phyloP scores from a whole-genome alignment of 352 stramenopile genomes.

The Phytophthora colocasiae region DNA sequence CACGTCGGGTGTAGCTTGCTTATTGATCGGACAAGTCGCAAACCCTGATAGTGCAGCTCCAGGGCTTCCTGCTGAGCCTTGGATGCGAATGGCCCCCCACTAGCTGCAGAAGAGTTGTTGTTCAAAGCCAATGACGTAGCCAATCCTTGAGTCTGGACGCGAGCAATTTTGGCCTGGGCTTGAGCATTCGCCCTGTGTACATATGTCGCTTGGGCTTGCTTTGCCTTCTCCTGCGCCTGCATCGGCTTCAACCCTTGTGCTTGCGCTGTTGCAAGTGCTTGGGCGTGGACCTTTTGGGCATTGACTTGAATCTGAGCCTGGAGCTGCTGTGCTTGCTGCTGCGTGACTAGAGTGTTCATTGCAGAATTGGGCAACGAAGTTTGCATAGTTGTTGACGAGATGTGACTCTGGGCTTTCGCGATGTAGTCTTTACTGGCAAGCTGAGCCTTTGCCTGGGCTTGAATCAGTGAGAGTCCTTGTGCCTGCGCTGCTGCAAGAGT shows the following conservation, averaged over 20 bases:
- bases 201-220: conserved; percentile 89
- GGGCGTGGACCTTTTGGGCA: conserved; percentile 88
- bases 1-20: conserved; percentile 91
- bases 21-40: conserved; percentile 93
- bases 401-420: conserved; percentile 85
- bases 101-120: conserved; percentile 19
- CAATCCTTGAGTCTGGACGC: conserved; percentile 70
- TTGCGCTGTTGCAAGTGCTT: conserved; percentile 87
- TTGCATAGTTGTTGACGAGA: conserved; percentile 70
- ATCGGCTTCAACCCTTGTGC: conserved; percentile 86
- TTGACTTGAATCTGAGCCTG: conserved; percentile 92
- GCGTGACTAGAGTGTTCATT: conserved; percentile 65
- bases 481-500: conserved; percentile 84
- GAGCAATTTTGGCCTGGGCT: conserved; percentile 87
- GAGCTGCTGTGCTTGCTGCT: conserved; percentile 87
- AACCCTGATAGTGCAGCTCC: conserved; percentile 95
- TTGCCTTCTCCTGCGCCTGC: conserved; percentile 90
- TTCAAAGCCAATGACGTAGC: conserved; percentile 43
- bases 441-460: conserved; percentile 88
- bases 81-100: conserved; percentile 63
- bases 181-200: conserved; percentile 88
- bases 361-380: conserved; percentile 54
- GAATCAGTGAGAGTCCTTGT: conserved; percentile 84
- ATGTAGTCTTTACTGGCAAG: conserved; percentile 92
- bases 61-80: conserved; percentile 88